A percentile compares a stretch with the other conserved stretches of the same genome.
Conservation (phyloP, 805 yeast genomes). For the Hanseniaspora taiwanica region DNA sequence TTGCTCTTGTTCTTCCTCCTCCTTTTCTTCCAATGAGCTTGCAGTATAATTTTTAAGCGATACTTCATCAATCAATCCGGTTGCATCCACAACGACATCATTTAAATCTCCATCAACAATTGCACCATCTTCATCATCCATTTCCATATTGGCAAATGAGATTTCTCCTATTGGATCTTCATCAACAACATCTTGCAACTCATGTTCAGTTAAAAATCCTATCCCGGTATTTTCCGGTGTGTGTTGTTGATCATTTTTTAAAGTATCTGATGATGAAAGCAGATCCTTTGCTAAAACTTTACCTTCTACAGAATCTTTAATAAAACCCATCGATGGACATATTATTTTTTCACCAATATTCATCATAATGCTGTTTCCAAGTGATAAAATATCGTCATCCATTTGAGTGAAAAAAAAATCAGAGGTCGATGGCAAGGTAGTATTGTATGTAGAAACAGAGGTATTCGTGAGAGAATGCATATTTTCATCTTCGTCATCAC, state of each 20-base stretch:
- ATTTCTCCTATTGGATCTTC: conserved; percentile 7
- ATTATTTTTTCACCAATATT: conserved; percentile 26
- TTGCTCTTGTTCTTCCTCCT: conserved; percentile 8
- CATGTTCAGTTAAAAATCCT: conserved; percentile 20
- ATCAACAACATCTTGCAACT: conserved; percentile 14
- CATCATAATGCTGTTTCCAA: conserved; percentile 16
- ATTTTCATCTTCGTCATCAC: conserved; percentile 3
- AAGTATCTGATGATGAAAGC: no score
- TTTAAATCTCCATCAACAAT: conserved; percentile 11
- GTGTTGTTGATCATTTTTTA: conserved; percentile 20
- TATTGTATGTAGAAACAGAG: background rate
- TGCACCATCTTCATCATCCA: conserved; percentile 10
- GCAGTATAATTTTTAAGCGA: no score
- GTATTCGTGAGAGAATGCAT: background rate
- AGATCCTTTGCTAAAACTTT: conserved; percentile 40
- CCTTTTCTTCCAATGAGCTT: conserved; percentile 10
- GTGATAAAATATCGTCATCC: conserved; percentile 21
- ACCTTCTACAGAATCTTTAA: conserved; percentile 46
- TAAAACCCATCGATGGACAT: conserved; percentile 59
- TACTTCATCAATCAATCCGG: no score
- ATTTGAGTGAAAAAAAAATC: conserved; percentile 3
- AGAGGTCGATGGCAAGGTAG: background rate
- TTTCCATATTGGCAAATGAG: conserved; percentile 19
- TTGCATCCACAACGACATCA: conserved; percentile 16
- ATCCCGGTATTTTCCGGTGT: no score